These are phyloP conservation scores for Sabuloglossum arenarium DNA, from an alignment of 495 filamentous ascomycete species.

Conservation along the genomic window DNA sequence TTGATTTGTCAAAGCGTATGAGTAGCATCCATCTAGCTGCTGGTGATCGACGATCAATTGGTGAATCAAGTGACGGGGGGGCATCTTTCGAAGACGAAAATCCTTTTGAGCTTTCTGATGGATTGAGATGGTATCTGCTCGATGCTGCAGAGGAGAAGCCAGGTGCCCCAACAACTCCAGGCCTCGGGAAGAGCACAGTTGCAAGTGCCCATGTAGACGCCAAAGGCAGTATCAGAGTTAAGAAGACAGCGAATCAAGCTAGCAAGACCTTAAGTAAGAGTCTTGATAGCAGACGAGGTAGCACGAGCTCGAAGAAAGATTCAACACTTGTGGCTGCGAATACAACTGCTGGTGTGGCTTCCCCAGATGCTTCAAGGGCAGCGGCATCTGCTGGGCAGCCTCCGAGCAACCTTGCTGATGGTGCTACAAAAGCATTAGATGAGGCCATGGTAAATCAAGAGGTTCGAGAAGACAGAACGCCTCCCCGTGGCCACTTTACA, in stretches of 20 bases:
- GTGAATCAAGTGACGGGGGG: slow-evolving; percentile 30
- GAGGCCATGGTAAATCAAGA: not conserved
- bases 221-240: slow-evolving; percentile 43
- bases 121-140: slow-evolving; percentile 85
- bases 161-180: slow-evolving; percentile 81
- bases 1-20: slow-evolving; percentile 69
- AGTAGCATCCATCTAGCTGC: slow-evolving; percentile 26
- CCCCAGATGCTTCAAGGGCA: not conserved
- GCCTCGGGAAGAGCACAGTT: slow-evolving; percentile 73
- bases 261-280: slow-evolving; percentile 66
- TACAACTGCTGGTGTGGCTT: not conserved
- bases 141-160: slow-evolving; percentile 87
- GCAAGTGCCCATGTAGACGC: slow-evolving; percentile 76
- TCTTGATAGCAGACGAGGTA: slow-evolving; percentile 76
- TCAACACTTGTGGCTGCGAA: not conserved
- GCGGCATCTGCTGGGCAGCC: not conserved
- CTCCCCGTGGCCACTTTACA: slow-evolving; percentile 1
- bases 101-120: slow-evolving; percentile 90
- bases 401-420: not conserved
- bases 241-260: slow-evolving; percentile 32
- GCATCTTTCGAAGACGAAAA: slow-evolving; percentile 76
- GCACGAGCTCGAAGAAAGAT: slow-evolving; percentile 55
- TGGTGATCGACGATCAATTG: slow-evolving; percentile 30
- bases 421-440: not conserved
- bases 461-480: slow-evolving; percentile 3